Evolutionary conservation across 129 eudicot species (phyloP).

Genomic region (Sambucus nigra): DNA sequence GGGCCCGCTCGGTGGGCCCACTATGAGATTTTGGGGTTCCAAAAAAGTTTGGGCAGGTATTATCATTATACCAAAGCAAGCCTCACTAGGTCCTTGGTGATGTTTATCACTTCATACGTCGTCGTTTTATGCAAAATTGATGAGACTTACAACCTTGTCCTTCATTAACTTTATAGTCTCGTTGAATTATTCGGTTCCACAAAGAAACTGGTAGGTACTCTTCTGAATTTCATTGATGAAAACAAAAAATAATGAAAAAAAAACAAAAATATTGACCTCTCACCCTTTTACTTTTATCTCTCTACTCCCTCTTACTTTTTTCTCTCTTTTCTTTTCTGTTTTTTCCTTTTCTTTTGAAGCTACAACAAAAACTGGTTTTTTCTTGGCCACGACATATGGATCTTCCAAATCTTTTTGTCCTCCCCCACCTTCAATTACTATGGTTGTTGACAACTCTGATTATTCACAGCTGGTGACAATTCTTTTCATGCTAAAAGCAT

Average conservation of each 20-base stretch:
- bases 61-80: too few relatives aligned
- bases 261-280: not conserved
- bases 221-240: not conserved
- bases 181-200: too few relatives aligned
- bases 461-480: conserved; percentile 25
- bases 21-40: too few relatives aligned
- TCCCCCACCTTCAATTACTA: conserved; percentile 1
- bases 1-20: too few relatives aligned
- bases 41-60: too few relatives aligned
- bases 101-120: too few relatives aligned
- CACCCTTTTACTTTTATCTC: conserved; percentile 16
- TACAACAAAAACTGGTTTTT: not conserved
- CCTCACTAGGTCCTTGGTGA: too few relatives aligned
- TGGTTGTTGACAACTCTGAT: conserved; percentile 12
- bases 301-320: conserved; percentile 14
- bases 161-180: too few relatives aligned
- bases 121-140: too few relatives aligned
- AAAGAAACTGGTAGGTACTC: not conserved
- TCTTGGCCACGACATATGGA: not conserved
- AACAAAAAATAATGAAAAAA: not conserved
- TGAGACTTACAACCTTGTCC: too few relatives aligned
- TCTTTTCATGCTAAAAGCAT: conserved; percentile 24
- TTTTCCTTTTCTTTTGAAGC: conserved; percentile 5
- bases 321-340: conserved; percentile 4
- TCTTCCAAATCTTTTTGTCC: conserved; percentile 2